Evolutionary conservation across 192 early-diverging fungal species (phyloP).

Genomic region (Entomortierella chlamydospora): DNA sequence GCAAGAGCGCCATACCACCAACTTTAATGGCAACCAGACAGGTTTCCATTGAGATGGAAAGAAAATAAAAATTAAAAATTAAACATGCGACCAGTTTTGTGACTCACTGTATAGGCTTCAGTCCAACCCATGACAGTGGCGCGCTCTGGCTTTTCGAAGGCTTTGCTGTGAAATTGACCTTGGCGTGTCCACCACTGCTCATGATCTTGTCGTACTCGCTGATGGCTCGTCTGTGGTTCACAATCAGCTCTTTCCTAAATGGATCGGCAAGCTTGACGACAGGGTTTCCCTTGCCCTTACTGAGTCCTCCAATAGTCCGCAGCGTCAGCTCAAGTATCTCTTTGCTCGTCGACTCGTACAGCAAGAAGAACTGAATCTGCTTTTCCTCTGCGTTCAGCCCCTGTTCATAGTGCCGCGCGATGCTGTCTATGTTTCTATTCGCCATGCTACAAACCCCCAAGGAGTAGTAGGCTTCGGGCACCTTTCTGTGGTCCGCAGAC

Average conservation of each 20-base stretch:
- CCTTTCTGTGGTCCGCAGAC: conserved; percentile 40
- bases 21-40: no score
- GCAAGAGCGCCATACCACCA: no score
- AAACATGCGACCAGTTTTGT: no score
- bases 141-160: conserved; percentile 43
- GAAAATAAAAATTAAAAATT: no score
- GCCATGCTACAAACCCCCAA: conserved; percentile 17
- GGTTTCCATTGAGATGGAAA: no score
- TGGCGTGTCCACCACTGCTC: conserved; percentile 21
- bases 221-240: conserved; percentile 35
- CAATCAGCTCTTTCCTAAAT: conserved; percentile 42
- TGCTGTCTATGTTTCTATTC: conserved; percentile 23
- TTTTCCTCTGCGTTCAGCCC: conserved; percentile 35
- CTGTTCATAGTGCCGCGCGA: conserved; percentile 26
- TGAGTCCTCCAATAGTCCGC: conserved; percentile 17
- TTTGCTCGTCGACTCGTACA: conserved; percentile 39
- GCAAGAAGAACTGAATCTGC: conserved; percentile 46
- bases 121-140: conserved; percentile 42
- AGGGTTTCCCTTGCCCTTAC: conserved; percentile 32
- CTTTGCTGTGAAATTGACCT: conserved; percentile 35
- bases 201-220: conserved; percentile 31
- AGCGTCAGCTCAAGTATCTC: conserved; percentile 29
- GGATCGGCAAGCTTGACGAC: conserved; percentile 38
- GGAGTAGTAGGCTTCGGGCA: conserved; percentile 42
- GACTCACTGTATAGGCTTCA: conserved; percentile 35